A percentile compares a stretch with the other conserved stretches of the same genome.
Conservation (phyloP, 192 early-diverging fungal genomes). For the Backusella westeae region DNA sequence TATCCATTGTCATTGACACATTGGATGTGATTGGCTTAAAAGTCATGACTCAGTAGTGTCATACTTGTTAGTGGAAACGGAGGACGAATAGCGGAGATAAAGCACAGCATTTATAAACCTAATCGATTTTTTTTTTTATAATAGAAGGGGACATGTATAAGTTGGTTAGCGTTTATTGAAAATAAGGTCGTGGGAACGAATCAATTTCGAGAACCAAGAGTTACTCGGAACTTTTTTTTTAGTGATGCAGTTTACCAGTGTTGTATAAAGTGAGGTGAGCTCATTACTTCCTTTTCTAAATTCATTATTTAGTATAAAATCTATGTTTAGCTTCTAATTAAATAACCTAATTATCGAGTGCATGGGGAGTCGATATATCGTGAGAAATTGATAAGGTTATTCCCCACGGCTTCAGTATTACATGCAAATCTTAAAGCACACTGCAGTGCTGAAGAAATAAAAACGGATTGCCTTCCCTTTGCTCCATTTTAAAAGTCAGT, state of each 20-base stretch:
- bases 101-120: not conserved
- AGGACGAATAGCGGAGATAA: constrained; percentile 1
- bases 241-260: not conserved
- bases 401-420: not conserved
- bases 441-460: not conserved
- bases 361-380: not conserved
- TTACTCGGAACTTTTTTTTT: constrained; percentile 1
- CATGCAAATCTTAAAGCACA: not conserved
- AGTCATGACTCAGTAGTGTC: not conserved
- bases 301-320: not conserved
- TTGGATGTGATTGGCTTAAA: not conserved
- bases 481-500: not conserved
- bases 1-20: not conserved
- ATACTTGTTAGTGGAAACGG: not conserved
- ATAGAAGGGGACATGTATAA: not conserved
- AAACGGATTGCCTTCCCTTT: not conserved
- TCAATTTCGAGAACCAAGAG: not conserved
- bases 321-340: not conserved
- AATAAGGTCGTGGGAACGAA: not conserved
- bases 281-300: not conserved
- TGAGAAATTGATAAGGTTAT: not conserved
- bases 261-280: not conserved
- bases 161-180: not conserved
- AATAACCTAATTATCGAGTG: not conserved
- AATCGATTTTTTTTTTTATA: not conserved